Base-by-base conservation (phyloP, 2,329 filamentous ascomycete species). In the Penicillium vulpinum region DNA sequence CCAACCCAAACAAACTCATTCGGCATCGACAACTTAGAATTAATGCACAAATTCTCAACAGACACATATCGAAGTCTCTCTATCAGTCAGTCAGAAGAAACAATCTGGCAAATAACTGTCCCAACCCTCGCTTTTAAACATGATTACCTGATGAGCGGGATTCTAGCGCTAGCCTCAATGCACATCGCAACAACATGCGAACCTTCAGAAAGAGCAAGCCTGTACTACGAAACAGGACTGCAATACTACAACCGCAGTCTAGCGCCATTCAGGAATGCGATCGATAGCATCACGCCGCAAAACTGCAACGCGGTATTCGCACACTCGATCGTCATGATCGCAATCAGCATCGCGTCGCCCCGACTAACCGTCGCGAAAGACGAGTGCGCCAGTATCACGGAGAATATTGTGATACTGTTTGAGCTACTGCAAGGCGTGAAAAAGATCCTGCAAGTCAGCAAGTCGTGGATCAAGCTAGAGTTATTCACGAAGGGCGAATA, bases 11-110 rank as follows among this genome's bases (percentile, higher is more conserved):
- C 35, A 28, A 57, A 48, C 21, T 36, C 50, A 39, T 56, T 52
- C 33, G 40, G 41, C 29, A 57, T 69, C 21, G 64, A 64, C 10
- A 77, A 81, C 49, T 71, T 82, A 3, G 78, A 81, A 59, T 62
- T 82, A 41, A 80, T 82, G 77, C 78, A 81, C 56, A 75, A 77
- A 35, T 82, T 78, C 73, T 72, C 78, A 0, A 78, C 75, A 0
- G 70, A 69, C 11, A 81, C 78, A 0, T 81, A 75, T 63, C 66
- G 70, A 22, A 74, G 73, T 38, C 71, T 79, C 22, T 71, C 62
- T 40, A 58, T 63, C 8, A 63, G 64, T 24, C 60, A 62, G 6
- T 61, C 62, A 3, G 65, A 71, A 15, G 61, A 61, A 24, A 51
- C 61, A 18, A 64, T 67, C 1, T 76, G 73, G 73, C 69, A 73